Evolutionary conservation across 2,329 filamentous ascomycete species (phyloP), one percentile per base, ranked within the genome.

Genomic region (Aschersonia sp.): DNA sequence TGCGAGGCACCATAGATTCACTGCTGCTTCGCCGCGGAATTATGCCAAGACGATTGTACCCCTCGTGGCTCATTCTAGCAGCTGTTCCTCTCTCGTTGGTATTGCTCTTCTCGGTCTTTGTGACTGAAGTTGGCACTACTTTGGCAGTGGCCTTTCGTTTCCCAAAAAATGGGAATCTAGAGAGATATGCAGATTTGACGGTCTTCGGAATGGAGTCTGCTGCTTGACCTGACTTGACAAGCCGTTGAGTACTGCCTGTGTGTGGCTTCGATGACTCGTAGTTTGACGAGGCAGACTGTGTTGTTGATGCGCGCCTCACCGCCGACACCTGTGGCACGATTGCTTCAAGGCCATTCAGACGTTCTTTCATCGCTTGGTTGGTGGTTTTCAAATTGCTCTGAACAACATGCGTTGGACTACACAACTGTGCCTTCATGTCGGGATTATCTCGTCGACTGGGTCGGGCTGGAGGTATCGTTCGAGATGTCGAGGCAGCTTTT

Each of bases 61-160:
- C 84, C 66, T 97, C 90, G 57, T 97, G 88, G 0, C 90, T 90
- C 39, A 90, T 97, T n/a, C 90, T 90, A 41, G 90, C 90, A 12
- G 76, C 79, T 29, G 90, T 90, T 0, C 90, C 89, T 63, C 87
- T 90, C 84, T 76, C 30, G 68, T 30, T 3, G 45, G 43, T 43
- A 56, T 60, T 44, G 22, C 22, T 22, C 22, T 56, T 56, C 30
- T 56, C 56, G 1, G 55, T 53, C 32, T 57, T 79, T 39, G 35
- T 3, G 12, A 9, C 22, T 22, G 22, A 22, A 22, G 22, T 22
- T 22, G 22, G 22, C 22, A 22, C 22, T 22, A 22, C 22, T 22
- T 22, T 22, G 22, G 22, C 22, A 22, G 22, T 22, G 22, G 22
- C 22, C 35, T 9, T 37, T 37, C 35, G 8, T 5, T 37, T 8